Percentiles rank a stretch among this genome's conserved stretches.
Evolutionary conservation across 2,329 filamentous ascomycete species (phyloP).

Genomic region (Colletotrichum acutatum): DNA sequence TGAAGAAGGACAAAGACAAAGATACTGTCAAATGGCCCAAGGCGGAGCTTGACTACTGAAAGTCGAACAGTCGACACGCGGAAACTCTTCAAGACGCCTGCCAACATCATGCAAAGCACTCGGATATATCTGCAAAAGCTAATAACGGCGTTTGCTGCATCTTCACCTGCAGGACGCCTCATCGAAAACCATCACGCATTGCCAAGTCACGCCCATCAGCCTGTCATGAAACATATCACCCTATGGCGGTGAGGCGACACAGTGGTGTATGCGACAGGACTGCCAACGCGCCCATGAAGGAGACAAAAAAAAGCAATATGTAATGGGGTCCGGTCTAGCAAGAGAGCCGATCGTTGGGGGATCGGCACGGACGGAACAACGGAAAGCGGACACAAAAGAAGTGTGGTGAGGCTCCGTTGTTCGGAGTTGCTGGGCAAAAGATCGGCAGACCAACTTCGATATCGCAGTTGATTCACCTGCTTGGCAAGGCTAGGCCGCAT

Average conservation of each 20-base stretch:
- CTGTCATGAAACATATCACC: background rate
- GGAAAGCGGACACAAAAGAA: slow-evolving; percentile 11
- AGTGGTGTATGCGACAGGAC: background rate
- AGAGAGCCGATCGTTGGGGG: slow-evolving; percentile 15
- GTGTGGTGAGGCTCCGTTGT: slow-evolving; percentile 28
- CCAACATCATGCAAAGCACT: background rate
- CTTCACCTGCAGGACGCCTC: background rate
- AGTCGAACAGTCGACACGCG: background rate
- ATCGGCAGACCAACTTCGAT: slow-evolving; percentile 23
- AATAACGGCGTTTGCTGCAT: background rate
- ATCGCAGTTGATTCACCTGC: slow-evolving; percentile 17
- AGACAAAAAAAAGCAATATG: slow-evolving; percentile 2
- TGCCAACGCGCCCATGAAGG: slow-evolving; percentile 6
- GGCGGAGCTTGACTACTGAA: slow-evolving; percentile 26
- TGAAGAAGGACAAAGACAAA: slow-evolving; percentile 43
- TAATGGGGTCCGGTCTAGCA: background rate
- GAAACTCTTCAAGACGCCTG: background rate
- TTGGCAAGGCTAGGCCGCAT: slow-evolving; percentile 32
- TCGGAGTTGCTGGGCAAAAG: slow-evolving; percentile 28
- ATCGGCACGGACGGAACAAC: slow-evolving; percentile 30
- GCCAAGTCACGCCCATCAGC: slow-evolving; percentile 8
- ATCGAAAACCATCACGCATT: background rate
- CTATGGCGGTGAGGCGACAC: slow-evolving; percentile 10
- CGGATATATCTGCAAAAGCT: background rate
- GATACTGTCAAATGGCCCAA: slow-evolving; percentile 36